Evolutionary conservation across 306 rosid species (phyloP), one percentile per base, ranked within the genome.

Genomic region (Pterocarpus santalinus): DNA sequence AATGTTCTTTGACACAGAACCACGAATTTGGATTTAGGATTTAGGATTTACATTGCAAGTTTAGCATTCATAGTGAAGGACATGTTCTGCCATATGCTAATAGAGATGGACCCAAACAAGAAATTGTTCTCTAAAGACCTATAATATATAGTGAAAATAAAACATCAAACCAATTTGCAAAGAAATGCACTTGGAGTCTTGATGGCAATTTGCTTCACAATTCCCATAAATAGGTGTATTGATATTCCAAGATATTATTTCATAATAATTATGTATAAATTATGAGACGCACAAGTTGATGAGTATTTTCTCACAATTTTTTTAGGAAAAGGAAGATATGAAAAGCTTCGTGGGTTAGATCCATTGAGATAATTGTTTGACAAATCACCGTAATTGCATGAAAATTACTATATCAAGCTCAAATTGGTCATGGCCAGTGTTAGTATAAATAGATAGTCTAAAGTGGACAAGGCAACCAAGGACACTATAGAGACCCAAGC

Each of bases 291-390:
- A 74, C 35, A 77, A 62, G 64, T 47, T 58, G 73, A 76, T 58
- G 46, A 55, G 79, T 16, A 76, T 39, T 63, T 62, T 79, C 98
- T 87, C 82, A 95, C 98, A 95, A 34, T 83, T 43, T 89, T 89
- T 83, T 95, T 94, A 47, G 91, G 97, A 62, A 8, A n/a, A 82
- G 94, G 94, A 83, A 90, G 91, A 83, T 79, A 74, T 2, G 82
- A 76, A 57, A 86, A 82, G 80, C 73, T 86, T 67, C 36, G 66
- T 35, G 97, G 91, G 68, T 22, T 22, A 22, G 28, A 22, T 22
- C 28, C 28, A 22, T 22, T 22, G 28, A 22, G 28, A 22, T 22
- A 22, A 22, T 22, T 22, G 28, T 22, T 22, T 22, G 28, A 22
- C 28, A 22, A 22, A 22, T 22, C 28, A 22, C 28, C 28, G 1